A percentile compares a stretch with the other conserved stretches of the same genome.
phyloP scores from a whole-genome alignment of 371 early-diverging fungal species.

The Actinomortierella ambigua region DNA sequence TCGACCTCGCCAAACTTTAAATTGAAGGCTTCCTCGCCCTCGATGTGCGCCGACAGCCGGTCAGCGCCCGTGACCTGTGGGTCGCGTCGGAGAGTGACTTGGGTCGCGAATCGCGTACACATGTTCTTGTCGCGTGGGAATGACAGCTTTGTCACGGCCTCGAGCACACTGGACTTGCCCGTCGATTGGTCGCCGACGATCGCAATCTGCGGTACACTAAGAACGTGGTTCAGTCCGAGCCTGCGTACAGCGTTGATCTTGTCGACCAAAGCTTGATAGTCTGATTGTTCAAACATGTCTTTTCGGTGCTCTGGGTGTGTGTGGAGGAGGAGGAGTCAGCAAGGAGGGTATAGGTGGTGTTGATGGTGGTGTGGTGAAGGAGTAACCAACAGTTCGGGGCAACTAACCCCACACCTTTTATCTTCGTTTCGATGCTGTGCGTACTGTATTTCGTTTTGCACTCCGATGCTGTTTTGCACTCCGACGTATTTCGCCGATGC shows the following conservation, averaged over 20 bases:
- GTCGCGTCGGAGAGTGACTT: slow-evolving; percentile 13
- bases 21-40: slow-evolving; percentile 11
- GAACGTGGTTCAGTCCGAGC: slow-evolving; percentile 3
- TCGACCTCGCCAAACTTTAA: not conserved
- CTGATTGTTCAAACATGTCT: not conserved
- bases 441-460: too few relatives aligned
- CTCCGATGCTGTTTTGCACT: too few relatives aligned
- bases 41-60: slow-evolving; percentile 8
- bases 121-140: slow-evolving; percentile 19
- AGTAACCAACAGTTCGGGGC: too few relatives aligned
- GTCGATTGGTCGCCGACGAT: slow-evolving; percentile 28
- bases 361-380: too few relatives aligned
- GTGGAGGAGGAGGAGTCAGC: too few relatives aligned
- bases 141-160: slow-evolving; percentile 18
- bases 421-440: too few relatives aligned
- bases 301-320: too few relatives aligned
- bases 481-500: too few relatives aligned
- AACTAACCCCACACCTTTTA: too few relatives aligned
- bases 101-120: slow-evolving; percentile 26
- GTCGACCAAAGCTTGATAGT: slow-evolving; percentile 18
- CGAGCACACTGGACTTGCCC: slow-evolving; percentile 33
- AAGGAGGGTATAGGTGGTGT: too few relatives aligned
- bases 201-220: slow-evolving; percentile 19
- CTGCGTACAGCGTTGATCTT: slow-evolving; percentile 15
- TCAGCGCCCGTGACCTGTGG: not conserved